phyloP scores from a whole-genome alignment of 2,329 filamentous ascomycete genomes.

The Ceratocystis lukuohia region DNA sequence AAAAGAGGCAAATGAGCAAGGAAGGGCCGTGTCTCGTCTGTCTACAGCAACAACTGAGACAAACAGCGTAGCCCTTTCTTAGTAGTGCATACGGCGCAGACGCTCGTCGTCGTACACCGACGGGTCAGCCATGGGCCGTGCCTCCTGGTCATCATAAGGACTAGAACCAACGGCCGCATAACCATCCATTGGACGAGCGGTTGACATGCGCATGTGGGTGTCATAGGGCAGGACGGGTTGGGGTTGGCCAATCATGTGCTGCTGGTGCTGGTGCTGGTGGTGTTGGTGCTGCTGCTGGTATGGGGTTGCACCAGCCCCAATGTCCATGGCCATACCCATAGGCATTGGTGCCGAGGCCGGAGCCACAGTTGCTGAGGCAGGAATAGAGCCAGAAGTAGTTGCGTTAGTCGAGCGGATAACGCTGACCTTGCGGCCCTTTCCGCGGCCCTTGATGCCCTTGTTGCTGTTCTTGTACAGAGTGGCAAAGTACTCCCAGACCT shows the following conservation, averaged over 20 bases:
- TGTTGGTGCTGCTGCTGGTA: conserved; percentile 4
- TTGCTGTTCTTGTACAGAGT: conserved; percentile 94
- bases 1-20: background rate
- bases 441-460: conserved; percentile 93
- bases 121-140: conserved; percentile 7
- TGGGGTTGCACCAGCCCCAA: background rate
- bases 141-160: conserved; percentile 1
- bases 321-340: background rate
- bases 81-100: conserved; percentile 10
- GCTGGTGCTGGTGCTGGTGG: background rate
- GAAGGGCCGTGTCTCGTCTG: background rate
- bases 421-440: conserved; percentile 61
- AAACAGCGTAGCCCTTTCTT: background rate
- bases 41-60: background rate
- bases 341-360: background rate
- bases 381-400: background rate
- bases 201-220: conserved; percentile 4
- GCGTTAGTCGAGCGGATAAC: conserved; percentile 21
- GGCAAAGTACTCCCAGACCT: conserved; percentile 73
- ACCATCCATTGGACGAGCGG: background rate
- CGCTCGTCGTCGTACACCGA: conserved; percentile 12
- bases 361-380: background rate
- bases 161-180: background rate
- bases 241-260: background rate
- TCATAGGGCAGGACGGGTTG: conserved; percentile 3